Conservation (phyloP, 257 asterid species). For the Solanum sparsipilum region DNA sequence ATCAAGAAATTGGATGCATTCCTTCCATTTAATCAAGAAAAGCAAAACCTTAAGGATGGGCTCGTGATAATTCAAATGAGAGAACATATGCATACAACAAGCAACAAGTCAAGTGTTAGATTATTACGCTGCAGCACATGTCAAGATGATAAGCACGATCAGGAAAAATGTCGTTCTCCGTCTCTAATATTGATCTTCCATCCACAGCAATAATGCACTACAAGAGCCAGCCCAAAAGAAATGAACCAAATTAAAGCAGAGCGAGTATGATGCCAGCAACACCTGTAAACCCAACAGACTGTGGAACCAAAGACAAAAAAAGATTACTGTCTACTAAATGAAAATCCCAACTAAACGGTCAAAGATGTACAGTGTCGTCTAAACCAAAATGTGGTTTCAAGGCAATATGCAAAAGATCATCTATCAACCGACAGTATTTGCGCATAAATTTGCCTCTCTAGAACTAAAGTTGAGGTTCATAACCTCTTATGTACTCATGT, state of each 20-base stretch:
- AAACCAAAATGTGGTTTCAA: neutral
- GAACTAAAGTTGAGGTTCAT: neutral
- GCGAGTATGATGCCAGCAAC: slow-evolving; percentile 63
- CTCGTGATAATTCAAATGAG: neutral
- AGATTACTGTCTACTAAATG: neutral
- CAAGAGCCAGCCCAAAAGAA: slow-evolving; percentile 77
- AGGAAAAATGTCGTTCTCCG: slow-evolving; percentile 48
- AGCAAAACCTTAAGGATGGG: neutral
- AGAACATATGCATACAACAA: neutral
- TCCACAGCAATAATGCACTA: slow-evolving; percentile 56
- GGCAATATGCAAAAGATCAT: neutral
- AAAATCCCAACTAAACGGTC: neutral
- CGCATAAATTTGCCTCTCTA: neutral
- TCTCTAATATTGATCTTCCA: slow-evolving; percentile 58
- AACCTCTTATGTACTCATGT: neutral
- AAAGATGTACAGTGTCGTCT: neutral
- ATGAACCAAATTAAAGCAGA: slow-evolving; percentile 48
- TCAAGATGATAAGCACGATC: slow-evolving; percentile 53
- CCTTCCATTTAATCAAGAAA: neutral
- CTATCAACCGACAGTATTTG: neutral
- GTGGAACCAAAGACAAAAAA: slow-evolving; percentile 13
- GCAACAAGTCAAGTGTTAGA: slow-evolving; percentile 7
- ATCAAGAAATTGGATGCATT: neutral
- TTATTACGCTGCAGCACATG: slow-evolving; percentile 83
- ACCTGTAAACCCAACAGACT: slow-evolving; percentile 96